Percentiles rank a stretch among this genome's conserved stretches.
phyloP scores from a whole-genome alignment of 805 yeast genomes.

The Scheffersomyces coipomensis region DNA sequence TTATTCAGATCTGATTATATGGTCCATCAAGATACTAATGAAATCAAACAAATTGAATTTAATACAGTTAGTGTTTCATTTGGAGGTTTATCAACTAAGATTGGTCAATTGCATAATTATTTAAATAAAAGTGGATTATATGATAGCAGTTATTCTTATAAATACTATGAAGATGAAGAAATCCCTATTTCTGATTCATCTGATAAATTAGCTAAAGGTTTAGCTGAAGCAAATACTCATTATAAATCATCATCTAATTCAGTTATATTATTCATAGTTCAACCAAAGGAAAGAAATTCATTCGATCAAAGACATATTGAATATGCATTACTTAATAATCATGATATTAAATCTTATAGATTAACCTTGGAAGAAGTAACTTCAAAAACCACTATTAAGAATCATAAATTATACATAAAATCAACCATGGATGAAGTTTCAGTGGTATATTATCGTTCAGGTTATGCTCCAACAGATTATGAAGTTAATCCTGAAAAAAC shows the following conservation, averaged over 20 bases:
- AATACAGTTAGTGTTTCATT: conserved; percentile 95
- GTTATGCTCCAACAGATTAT: conserved; percentile 85
- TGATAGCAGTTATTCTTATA: conserved; percentile 35
- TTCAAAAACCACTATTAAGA: conserved; percentile 38
- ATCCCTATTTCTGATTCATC: conserved; percentile 72
- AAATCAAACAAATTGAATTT: conserved; percentile 91
- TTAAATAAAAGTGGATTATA: conserved; percentile 62
- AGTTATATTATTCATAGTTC: conserved; percentile 73
- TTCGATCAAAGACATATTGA: conserved; percentile 90
- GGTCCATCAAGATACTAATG: conserved; percentile 29
- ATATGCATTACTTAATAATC: conserved; percentile 55
- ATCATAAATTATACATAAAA: conserved; percentile 50
- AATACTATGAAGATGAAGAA: conserved; percentile 44
- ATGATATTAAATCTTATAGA: conserved; percentile 63
- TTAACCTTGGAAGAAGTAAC: conserved; percentile 62
- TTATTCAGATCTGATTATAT: conserved; percentile 89
- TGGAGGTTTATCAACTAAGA: conserved; percentile 84
- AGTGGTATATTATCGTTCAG: conserved; percentile 87
- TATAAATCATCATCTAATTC: conserved; percentile 48
- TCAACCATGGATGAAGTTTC: conserved; percentile 70
- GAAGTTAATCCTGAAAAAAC: conserved; percentile 48
- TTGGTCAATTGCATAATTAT: conserved; percentile 71
- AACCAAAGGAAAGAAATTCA: conserved; percentile 81
- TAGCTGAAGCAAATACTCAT: conserved; percentile 61
- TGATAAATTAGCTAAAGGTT: conserved; percentile 59